phyloP scores from a whole-genome alignment of 2,329 filamentous ascomycete genomes.

The Aureobasidium sp. region DNA sequence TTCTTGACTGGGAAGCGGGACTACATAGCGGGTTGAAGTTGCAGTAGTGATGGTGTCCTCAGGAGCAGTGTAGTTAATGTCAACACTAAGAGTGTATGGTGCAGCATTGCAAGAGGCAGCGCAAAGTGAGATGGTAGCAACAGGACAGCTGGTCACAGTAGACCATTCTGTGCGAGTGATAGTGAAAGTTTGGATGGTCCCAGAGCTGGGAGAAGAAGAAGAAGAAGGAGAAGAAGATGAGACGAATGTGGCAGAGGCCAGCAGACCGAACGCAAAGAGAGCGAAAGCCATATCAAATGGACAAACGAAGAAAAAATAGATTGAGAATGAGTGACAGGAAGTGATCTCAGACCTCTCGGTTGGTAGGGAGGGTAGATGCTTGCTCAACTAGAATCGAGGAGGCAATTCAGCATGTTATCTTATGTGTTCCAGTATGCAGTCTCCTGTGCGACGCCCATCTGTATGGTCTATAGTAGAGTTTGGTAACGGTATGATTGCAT shows the following conservation, averaged over 20 bases:
- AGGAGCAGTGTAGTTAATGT: not conserved
- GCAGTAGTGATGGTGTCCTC: not conserved
- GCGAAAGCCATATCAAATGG: not conserved
- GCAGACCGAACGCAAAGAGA: not conserved
- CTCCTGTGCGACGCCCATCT: not conserved
- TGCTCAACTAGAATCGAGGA: not conserved
- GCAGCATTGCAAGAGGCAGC: not conserved
- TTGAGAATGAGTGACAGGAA: not conserved
- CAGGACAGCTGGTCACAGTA: not conserved
- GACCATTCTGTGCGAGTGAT: not conserved
- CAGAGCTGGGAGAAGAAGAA: not conserved
- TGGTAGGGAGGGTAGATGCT: no score
- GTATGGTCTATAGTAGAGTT: not conserved
- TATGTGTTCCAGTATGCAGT: no score
- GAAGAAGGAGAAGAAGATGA: not conserved
- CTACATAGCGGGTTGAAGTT: not conserved
- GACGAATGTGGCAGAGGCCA: not conserved
- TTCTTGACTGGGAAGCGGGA: not conserved
- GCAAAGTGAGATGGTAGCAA: not conserved
- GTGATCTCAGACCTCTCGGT: no score
- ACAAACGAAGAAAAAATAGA: not conserved
- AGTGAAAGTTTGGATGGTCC: not conserved
- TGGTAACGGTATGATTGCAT: not conserved
- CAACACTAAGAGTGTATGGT: not conserved
- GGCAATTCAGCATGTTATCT: not conserved